Evolutionary conservation across 495 filamentous ascomycete species (phyloP), one percentile per base, ranked within the genome.

Genomic region (Physcia stellaris): DNA sequence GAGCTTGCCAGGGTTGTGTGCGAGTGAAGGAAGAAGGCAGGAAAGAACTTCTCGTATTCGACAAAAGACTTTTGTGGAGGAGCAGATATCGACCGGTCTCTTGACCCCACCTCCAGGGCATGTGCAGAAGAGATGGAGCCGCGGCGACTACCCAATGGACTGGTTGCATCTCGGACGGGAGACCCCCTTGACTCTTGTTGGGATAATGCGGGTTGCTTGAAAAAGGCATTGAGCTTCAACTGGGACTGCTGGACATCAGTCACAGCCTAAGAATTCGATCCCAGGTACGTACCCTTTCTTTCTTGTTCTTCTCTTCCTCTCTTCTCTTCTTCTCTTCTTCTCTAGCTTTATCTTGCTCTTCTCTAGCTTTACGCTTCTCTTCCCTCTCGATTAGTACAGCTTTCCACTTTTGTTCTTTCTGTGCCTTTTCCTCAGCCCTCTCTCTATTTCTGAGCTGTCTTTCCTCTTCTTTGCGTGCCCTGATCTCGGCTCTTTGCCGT

Each of bases 21-120:
- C 11, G 70, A 63, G 38, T 86, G 73, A 7, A 86, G 45, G 41
- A 79, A 86, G 57, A 92, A 94, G 0, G 80, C 71, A 11, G 81
- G 73, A 49, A 95, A 95, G 22, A 53, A 58, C 45, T 70, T 71
- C 12, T 82, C 62, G 48, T 92, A 96, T 29, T 77, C 70, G 0
- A n/a, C n/a, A n/a, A n/a, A n/a, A n/a, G n/a, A n/a, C n/a, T n/a
- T n/a, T n/a, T n/a, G n/a, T n/a, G n/a, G n/a, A n/a, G n/a, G n/a
- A n/a, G n/a, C n/a, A n/a, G n/a, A 44, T 16, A 38, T 20, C n/a
- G 48, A 51, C 18, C 37, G 40, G n/a, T 40, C 39, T 32, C 45
- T 32, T 15, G 18, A 16, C 13, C 17, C 32, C 7, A n/a, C 22
- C 6, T 49, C 42, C 12, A 24, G 27, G 3, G 12, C 39, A 5